A percentile compares a stretch with the other conserved stretches of the same genome.
phyloP scores from a whole-genome alignment of 441 rosid species.

The Arabidopsis hybrid region DNA sequence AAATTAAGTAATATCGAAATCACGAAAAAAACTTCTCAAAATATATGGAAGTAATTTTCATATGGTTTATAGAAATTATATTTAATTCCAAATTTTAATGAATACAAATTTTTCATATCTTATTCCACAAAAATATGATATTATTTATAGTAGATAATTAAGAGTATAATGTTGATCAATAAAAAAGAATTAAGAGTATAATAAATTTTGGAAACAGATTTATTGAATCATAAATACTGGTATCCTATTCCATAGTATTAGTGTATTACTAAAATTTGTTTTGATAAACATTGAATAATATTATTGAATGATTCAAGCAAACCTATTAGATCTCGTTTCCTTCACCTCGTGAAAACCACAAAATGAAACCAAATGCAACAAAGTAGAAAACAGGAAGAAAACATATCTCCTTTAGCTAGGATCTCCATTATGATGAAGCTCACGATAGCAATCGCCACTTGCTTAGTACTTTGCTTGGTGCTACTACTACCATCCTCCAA shows the following conservation, averaged over 20 bases:
- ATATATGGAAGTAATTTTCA: neutral
- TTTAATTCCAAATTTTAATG: neutral
- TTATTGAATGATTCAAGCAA: neutral
- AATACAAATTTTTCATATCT: neutral
- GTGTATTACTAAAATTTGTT: neutral
- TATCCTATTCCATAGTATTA: neutral
- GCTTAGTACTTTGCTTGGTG: conserved; percentile 23
- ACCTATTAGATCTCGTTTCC: neutral
- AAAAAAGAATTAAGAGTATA: no score
- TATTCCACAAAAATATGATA: neutral
- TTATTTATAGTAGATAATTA: neutral
- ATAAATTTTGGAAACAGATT: neutral
- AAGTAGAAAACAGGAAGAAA: neutral
- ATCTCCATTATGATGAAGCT: conserved; percentile 35
- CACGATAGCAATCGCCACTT: conserved; percentile 16
- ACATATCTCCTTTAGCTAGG: neutral
- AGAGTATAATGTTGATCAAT: neutral
- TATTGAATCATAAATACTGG: neutral
- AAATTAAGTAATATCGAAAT: no score
- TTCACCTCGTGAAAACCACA: conserved; percentile 12
- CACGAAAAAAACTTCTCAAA: no score
- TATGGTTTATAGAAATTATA: neutral
- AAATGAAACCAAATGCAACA: neutral
- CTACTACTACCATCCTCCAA: conserved; percentile 22
- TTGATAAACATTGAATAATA: neutral